Conservation (phyloP, 345 rosid species). For the Gossypioides kirkii region DNA sequence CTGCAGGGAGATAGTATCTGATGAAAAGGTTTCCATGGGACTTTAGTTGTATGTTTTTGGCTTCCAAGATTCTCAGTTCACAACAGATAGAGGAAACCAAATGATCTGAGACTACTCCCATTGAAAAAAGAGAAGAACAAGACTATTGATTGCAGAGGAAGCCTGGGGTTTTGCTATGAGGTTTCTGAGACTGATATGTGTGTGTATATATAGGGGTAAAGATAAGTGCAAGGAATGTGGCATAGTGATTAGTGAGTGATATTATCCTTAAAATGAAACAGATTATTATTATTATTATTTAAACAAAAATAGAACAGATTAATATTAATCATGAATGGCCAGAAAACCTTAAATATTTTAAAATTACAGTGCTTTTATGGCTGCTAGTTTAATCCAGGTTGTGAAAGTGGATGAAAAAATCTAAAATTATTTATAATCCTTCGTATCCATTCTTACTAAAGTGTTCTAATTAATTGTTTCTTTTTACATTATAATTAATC, state of each 20-base stretch:
- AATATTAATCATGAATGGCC: no score
- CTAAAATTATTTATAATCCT: no score
- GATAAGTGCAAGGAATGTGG: not conserved
- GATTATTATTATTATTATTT: no score
- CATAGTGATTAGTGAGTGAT: no score
- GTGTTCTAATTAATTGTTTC: no score
- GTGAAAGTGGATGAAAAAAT: no score
- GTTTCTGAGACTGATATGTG: not conserved
- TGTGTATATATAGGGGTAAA: not conserved
- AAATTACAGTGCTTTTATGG: no score
- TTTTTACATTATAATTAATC: no score
- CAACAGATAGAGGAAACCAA: conserved; percentile 37
- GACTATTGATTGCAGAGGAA: not conserved
- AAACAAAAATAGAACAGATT: no score
- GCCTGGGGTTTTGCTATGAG: conserved; percentile 3
- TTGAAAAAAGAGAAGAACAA: not conserved
- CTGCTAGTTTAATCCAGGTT: no score
- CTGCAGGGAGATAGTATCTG: conserved; percentile 61
- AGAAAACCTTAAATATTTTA: no score
- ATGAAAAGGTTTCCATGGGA: conserved; percentile 45
- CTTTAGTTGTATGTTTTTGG: conserved; percentile 52
- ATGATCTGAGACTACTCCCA: conserved; percentile 31
- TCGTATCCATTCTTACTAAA: no score
- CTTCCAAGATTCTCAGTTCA: conserved; percentile 55
- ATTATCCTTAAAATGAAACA: not conserved